Conservation (phyloP, 768 basidiomycete genomes). For the Favolaschia claudopus region DNA sequence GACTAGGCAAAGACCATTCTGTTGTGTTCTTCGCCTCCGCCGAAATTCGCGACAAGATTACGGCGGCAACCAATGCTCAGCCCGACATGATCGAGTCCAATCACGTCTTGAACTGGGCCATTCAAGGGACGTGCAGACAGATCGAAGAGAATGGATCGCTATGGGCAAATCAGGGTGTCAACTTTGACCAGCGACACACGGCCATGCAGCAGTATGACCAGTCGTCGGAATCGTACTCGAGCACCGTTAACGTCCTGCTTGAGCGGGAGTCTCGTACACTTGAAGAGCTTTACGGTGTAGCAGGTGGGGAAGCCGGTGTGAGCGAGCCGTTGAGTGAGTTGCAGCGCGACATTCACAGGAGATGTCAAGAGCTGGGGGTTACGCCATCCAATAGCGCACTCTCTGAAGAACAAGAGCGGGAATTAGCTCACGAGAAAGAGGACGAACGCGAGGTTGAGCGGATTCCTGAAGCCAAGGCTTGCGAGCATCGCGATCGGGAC, state of each 20-base stretch:
- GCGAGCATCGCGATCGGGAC: background rate
- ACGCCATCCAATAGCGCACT: background rate
- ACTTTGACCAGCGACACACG: slow-evolving; percentile 9
- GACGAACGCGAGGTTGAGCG: slow-evolving; percentile 18
- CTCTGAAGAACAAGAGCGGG: slow-evolving; percentile 20
- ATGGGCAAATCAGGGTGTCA: slow-evolving; percentile 19
- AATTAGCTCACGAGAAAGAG: slow-evolving; percentile 18
- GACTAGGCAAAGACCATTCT: slow-evolving; percentile 55
- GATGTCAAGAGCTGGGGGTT: background rate
- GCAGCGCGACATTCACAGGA: background rate
- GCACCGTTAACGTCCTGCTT: background rate
- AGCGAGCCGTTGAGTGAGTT: background rate
- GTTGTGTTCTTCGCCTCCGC: slow-evolving; percentile 14
- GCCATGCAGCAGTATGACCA: background rate
- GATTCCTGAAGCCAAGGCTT: background rate
- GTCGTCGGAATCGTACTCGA: background rate
- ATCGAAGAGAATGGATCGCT: slow-evolving; percentile 9
- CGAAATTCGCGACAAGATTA: slow-evolving; percentile 8
- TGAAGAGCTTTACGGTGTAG: slow-evolving; percentile 14
- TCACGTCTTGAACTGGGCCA: slow-evolving; percentile 13
- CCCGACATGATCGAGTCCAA: slow-evolving; percentile 5
- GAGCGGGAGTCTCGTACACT: slow-evolving; percentile 12
- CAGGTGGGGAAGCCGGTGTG: no score
- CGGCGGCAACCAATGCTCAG: background rate
- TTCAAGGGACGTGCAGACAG: slow-evolving; percentile 5